Percentiles rank a stretch among this genome's conserved stretches.
These are phyloP conservation scores for Maudiozyma bulderi DNA, from an alignment of 805 yeast species.

Conservation along the genomic window DNA sequence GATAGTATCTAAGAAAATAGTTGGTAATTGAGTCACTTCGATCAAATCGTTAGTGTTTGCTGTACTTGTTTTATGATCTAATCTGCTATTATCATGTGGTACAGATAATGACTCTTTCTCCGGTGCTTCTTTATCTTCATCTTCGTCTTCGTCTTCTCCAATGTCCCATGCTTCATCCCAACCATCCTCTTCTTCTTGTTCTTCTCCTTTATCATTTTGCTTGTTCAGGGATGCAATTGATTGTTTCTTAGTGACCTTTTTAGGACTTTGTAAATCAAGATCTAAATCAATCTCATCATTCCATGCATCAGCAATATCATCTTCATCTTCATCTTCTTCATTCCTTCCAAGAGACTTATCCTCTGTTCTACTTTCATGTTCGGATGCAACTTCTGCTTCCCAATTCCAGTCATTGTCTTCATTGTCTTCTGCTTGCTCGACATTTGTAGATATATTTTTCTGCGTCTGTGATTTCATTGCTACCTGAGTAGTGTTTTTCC, in stretches of 20 bases:
- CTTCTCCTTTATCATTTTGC: slow-evolving; percentile 1
- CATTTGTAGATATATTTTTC: not conserved
- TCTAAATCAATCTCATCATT: slow-evolving; percentile 15
- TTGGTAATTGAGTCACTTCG: slow-evolving; percentile 15
- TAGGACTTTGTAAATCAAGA: slow-evolving; percentile 6
- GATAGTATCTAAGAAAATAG: slow-evolving; percentile 7
- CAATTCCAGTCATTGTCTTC: slow-evolving; percentile 18
- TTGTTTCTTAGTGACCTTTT: not conserved
- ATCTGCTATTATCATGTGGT: not conserved
- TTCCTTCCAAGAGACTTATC: slow-evolving; percentile 1
- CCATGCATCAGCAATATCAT: slow-evolving; percentile 10
- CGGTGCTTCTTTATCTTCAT: not conserved
- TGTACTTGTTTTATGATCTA: not conserved
- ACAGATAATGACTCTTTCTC: not conserved
- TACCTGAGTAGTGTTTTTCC: not conserved
- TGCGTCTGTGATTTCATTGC: not conserved
- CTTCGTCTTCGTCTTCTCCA: slow-evolving; percentile 10
- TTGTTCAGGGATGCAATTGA: not conserved
- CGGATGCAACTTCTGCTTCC: slow-evolving; percentile 10
- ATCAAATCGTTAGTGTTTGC: not conserved
- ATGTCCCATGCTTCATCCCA: slow-evolving; percentile 22
- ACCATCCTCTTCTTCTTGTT: slow-evolving; percentile 9
- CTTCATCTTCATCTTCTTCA: slow-evolving; percentile 6
- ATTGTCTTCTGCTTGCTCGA: not conserved
- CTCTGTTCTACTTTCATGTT: slow-evolving; percentile 2